Conservation (phyloP, 2,329 filamentous ascomycete genomes). For the Xenoacremonium recifei region DNA sequence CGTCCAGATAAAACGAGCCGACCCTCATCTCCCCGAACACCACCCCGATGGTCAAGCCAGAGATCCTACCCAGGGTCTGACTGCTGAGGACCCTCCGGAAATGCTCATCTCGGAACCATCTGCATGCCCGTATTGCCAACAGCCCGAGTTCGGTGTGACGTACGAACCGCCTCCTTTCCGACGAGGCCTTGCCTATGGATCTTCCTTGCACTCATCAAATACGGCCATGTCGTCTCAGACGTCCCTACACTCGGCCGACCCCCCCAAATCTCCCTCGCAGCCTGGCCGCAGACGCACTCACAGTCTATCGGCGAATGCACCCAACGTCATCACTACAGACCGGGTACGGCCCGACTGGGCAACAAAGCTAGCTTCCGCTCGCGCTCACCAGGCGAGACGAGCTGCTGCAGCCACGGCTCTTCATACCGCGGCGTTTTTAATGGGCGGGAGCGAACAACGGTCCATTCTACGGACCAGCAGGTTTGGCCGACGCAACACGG, state of each 20-base stretch:
- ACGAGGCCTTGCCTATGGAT: slow-evolving; percentile 72
- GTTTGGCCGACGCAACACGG: slow-evolving; percentile 56
- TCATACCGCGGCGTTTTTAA: slow-evolving; percentile 91
- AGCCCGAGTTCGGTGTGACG: slow-evolving; percentile 93
- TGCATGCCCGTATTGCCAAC: slow-evolving; percentile 91
- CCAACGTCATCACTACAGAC: slow-evolving; percentile 89
- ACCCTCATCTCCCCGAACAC: slow-evolving; percentile 86
- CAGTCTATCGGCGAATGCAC: slow-evolving; percentile 76
- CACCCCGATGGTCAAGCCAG: slow-evolving; percentile 46
- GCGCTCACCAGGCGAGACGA: slow-evolving; percentile 79
- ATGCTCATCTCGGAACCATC: slow-evolving; percentile 88
- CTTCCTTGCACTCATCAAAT: slow-evolving; percentile 37
- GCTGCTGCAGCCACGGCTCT: slow-evolving; percentile 91
- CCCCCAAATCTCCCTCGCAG: slow-evolving; percentile 37
- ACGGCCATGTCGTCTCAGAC: slow-evolving; percentile 86
- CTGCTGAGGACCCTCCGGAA: slow-evolving; percentile 52
- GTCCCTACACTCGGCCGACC: slow-evolving; percentile 64
- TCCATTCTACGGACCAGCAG: slow-evolving; percentile 46
- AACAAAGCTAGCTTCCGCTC: slow-evolving; percentile 80
- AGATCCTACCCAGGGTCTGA: slow-evolving; percentile 34
- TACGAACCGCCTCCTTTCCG: slow-evolving; percentile 89
- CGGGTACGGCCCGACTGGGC: slow-evolving; percentile 92
- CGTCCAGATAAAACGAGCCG: slow-evolving; percentile 93
- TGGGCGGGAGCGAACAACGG: slow-evolving; percentile 61
- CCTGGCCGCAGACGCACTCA: slow-evolving; percentile 48